These are phyloP conservation scores for Citrus medica DNA, from an alignment of 345 rosid genomes.

Conservation along the genomic window DNA sequence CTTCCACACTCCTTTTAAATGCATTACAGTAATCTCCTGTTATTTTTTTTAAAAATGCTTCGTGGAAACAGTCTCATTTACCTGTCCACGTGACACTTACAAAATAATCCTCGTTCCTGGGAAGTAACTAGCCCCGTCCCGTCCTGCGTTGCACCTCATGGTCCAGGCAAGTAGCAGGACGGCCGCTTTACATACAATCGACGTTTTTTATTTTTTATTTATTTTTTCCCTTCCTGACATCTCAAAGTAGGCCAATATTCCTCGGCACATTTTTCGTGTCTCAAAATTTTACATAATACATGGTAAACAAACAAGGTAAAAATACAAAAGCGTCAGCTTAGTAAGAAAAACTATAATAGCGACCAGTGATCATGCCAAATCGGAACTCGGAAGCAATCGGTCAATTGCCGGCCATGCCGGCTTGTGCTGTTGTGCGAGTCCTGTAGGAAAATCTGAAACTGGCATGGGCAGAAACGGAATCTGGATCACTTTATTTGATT, in stretches of 20 bases:
- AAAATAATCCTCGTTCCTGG: background rate
- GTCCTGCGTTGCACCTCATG: background rate
- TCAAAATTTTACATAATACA: too few relatives aligned
- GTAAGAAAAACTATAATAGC: background rate
- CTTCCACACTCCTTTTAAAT: background rate
- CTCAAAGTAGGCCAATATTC: background rate
- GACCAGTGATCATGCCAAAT: background rate
- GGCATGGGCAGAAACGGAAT: background rate
- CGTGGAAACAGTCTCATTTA: background rate
- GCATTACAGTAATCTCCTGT: background rate
- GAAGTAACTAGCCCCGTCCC: background rate
- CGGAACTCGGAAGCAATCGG: background rate
- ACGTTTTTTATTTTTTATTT: too few relatives aligned
- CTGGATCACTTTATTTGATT: too few relatives aligned
- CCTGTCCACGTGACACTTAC: background rate
- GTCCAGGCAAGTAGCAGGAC: background rate
- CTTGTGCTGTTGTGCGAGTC: background rate
- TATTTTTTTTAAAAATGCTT: too few relatives aligned
- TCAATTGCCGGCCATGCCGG: constrained; percentile 16
- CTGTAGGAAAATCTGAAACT: background rate
- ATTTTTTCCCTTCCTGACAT: too few relatives aligned
- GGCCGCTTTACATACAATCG: background rate
- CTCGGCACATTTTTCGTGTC: background rate
- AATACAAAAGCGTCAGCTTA: background rate
- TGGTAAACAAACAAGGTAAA: too few relatives aligned